Evolutionary conservation across 2,329 filamentous ascomycete species (phyloP), one percentile per base, ranked within the genome.

Genomic region (Delphinella strobiligena): DNA sequence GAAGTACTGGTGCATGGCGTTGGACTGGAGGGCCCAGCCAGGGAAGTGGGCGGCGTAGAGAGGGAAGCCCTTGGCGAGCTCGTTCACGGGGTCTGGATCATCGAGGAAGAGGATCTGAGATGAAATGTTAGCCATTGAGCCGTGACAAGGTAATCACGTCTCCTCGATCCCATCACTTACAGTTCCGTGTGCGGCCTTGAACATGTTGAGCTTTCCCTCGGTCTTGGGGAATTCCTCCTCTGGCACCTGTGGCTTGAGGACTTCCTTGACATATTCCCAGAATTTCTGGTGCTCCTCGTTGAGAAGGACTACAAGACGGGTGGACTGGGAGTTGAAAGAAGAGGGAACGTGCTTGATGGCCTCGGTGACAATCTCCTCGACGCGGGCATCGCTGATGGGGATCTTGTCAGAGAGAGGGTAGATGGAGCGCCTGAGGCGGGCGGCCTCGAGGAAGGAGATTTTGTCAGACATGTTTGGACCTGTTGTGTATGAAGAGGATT

Each of bases 251-350:
- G 68, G 66, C 66, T 80, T 77, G 43, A 89, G 69, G 38, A 72
- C 63, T 19, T 79, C 75, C 45, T 67, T 62, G 40, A 77, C 71
- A 44, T 86, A 69, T 58, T 85, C 79, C 89, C 88, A 95, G 51
- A 93, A 76, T 66, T 82, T 81, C 53, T 87, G 78, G 68, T 95
- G 88, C 61, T 94, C 82, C 46, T 73, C 74, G 54, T 82, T 80
- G 54, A 91, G 71, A 40, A 95, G 75, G 37, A 94, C 73, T 35
- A 93, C 73, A 43, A 82, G 65, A 44, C 88, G 80, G 49, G 83
- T 81, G 50, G 78, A 78, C 68, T 94, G 88, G 31, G 78, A 82
- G 76, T 95, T 94, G 79, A 94, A 95, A 48, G 80, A 78, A 38
- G 75, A 81, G 31, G 88, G 88, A 2, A 80, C 71, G 59, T 86